Base-by-base conservation (phyloP, 179 eudicot genomes). In the Drosera spatulata region DNA sequence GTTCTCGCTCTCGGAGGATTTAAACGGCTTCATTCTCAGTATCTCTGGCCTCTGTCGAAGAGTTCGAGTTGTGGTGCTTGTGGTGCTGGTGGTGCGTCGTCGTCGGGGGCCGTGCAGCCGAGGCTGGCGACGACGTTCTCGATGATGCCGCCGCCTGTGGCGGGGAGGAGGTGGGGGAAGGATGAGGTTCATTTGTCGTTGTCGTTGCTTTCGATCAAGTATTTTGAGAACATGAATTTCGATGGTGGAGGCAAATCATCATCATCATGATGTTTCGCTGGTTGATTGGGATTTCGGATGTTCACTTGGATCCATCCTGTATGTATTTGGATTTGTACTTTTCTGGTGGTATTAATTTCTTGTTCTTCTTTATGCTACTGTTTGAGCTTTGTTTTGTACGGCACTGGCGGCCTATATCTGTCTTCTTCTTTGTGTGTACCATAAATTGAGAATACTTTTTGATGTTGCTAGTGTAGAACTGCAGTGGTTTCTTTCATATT, bases 1-100 rank as follows among this genome's bases (percentile, higher is more conserved):
- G 96, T 87, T 9, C 74, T 78, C 6, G 86, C 88, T 1, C 83
- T 90, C 10, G 96, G 96, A 15, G 97, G 97, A 2, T 90, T 90
- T 67, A 86, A 94, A 1, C 64, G 83, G 4, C 83, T 90, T 48
- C 80, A 79, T 64, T 71, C 95, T 45, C 81, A 64, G 51, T 83
- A 82, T 43, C 72, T 81, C 46, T 72, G 73, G 82, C 90, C 84
- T 7, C 75, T 85, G 33, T 69, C 75, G 1, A 87, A 82, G 61
- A 22, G 33, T 22, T 22, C 33, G 33, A 8, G 72, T 3, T 43
- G 6, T 43, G 5, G 6, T 43, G 5, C 45, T 43, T 43, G 6
- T 43, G 5, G 4, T 42, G 3, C 45, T 42, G 3, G 4, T 42
- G 3, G 6, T 43, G 5, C 45, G 45, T 1, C 69, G 33, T 40